Conservation (phyloP, 164 flowering plant species). For the Taxillus chinensis region DNA sequence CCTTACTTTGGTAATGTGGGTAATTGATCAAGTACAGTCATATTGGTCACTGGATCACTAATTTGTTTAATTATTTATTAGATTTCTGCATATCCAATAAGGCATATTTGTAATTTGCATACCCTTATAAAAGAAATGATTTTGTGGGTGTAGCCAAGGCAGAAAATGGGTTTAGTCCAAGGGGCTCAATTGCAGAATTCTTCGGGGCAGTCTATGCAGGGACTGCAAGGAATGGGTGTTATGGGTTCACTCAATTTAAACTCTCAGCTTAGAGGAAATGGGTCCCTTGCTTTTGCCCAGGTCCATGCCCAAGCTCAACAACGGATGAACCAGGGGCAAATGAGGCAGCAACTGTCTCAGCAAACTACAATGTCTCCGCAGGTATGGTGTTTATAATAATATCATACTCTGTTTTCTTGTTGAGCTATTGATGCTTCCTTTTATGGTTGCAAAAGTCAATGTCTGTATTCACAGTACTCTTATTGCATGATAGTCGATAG, state of each 20-base stretch:
- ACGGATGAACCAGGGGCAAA: conserved; percentile 41
- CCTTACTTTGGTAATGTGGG: no score
- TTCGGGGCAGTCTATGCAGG: conserved; percentile 61
- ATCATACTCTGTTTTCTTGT: not conserved
- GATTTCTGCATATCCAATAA: not conserved
- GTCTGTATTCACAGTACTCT: not conserved
- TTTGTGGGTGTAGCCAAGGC: conserved; percentile 55
- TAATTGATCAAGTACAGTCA: no score
- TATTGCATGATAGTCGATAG: no score
- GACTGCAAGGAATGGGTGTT: conserved; percentile 74
- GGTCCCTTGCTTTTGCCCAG: conserved; percentile 44
- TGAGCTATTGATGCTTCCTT: not conserved
- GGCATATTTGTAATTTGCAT: not conserved
- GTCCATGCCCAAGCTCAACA: conserved; percentile 18
- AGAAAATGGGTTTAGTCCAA: conserved; percentile 60
- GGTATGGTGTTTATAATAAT: conserved; percentile 25
- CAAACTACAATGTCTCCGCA: conserved; percentile 61
- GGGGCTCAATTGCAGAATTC: conserved; percentile 67
- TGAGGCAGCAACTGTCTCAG: conserved; percentile 64
- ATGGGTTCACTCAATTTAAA: conserved; percentile 45
- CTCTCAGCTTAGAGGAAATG: conserved; percentile 57
- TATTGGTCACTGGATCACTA: no score
- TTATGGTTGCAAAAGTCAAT: not conserved
- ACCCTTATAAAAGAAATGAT: conserved; percentile 6
- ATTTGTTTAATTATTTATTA: no score